phyloP scores from a whole-genome alignment of 139 green algal genomes.

The Volvox africanus region DNA sequence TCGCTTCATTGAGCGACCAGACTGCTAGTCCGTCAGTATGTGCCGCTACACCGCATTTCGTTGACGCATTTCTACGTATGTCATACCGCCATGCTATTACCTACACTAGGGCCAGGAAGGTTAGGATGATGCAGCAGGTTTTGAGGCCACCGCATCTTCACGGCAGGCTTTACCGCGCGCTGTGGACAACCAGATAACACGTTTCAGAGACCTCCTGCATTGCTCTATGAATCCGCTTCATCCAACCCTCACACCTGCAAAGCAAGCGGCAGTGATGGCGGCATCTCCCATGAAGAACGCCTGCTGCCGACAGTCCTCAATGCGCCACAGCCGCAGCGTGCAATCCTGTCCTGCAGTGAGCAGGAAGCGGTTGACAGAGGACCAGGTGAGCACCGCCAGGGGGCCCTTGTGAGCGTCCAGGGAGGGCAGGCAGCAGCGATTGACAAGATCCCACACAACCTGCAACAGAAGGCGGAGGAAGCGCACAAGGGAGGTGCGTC shows the following conservation, averaged over 20 bases:
- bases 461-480: not conserved
- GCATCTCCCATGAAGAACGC: slow-evolving; percentile 76
- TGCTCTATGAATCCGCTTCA: too few species aligned
- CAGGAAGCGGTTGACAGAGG: slow-evolving; percentile 54
- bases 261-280: slow-evolving; percentile 33
- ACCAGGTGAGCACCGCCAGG: slow-evolving; percentile 59
- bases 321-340: slow-evolving; percentile 65
- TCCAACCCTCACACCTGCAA: slow-evolving; percentile 13
- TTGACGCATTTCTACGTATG: too few species aligned
- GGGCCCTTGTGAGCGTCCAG: slow-evolving; percentile 62
- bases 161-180: too few species aligned
- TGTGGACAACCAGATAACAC: too few species aligned
- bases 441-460: slow-evolving; percentile 58
- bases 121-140: too few species aligned
- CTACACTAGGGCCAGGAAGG: too few species aligned
- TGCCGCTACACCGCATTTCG: too few species aligned
- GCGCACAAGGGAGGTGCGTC: not conserved
- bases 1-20: too few species aligned
- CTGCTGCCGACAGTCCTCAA: slow-evolving; percentile 14
- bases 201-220: too few species aligned
- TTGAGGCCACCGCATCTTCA: too few species aligned
- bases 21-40: too few species aligned
- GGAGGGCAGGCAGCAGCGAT: slow-evolving; percentile 46
- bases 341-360: slow-evolving; percentile 57
- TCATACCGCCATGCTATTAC: too few species aligned